Base-by-base conservation (phyloP, 495 filamentous ascomycete species). In the Aspergillus wentii region DNA sequence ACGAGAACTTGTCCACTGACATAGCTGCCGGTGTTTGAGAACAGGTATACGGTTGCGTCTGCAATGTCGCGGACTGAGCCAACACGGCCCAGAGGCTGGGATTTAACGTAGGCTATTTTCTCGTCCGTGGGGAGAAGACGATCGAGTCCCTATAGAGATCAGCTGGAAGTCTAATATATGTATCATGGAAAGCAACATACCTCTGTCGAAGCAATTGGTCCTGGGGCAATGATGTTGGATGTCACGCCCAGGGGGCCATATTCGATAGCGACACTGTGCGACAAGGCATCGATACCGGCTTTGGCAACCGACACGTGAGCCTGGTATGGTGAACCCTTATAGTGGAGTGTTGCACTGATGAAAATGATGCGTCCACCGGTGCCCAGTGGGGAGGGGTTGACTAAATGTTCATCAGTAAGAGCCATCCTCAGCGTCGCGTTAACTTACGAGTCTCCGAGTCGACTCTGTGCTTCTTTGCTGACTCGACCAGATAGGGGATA, bases 21-120 rank as follows among this genome's bases (percentile, higher is more conserved):
- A 54, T 85, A 96, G 50, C 79, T 89, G 3, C 85, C 90, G 0
- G 85, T 79, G 32, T 91, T 83, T 17, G 80, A 80, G 46, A 95
- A 88, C 16, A 95, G 59, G 47, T 78, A 97, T 0, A 97, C 80
- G 0, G 90, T 95, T 11, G 90, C 86, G 65, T 98, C 89, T 0
- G 90, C 85, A 51, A 98, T 90, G 49, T 98, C 91, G 40, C 80
- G 80, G 7, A 94, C 76, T 1, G 72, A 78, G n/a, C 91, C 92
- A 44, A 75, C 74, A 33, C 88, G 69, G 9, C 88, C 86, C 0
- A 83, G 57, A 0, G 92, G 92, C 15, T 88, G 34, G 51, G 57
- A 38, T 38, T 54, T 61, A 33, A 34, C 49, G 19, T 62, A 62
- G 8, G 42, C 48, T 11, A 53, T 52, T 33, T 54, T 51, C 16